Conservation (phyloP, 177 flowering plant species). For the Vitis hybrid region DNA sequence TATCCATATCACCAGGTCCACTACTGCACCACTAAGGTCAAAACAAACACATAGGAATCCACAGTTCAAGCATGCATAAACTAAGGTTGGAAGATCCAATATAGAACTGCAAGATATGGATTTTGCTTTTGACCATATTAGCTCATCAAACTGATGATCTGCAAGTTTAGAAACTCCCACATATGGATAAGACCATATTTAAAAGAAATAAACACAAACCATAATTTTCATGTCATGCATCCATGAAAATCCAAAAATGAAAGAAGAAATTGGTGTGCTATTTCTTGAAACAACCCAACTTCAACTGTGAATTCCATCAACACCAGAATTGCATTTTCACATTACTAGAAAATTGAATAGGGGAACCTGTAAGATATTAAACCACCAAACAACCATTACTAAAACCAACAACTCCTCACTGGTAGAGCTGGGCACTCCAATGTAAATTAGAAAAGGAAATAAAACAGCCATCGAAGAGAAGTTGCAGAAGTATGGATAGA, state of each 20-base stretch:
- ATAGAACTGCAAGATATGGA: background rate
- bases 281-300: constrained; percentile 2
- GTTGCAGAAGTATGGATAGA: background rate
- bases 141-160: background rate
- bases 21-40: background rate
- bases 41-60: background rate
- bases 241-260: background rate
- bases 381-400: background rate
- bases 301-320: background rate
- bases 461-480: background rate
- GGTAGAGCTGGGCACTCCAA: background rate
- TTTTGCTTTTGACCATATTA: background rate
- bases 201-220: background rate
- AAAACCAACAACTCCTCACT: background rate
- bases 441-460: background rate
- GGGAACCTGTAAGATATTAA: background rate
- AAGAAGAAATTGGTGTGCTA: background rate
- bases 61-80: background rate
- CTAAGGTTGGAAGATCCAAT: background rate
- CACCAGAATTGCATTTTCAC: background rate
- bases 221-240: background rate
- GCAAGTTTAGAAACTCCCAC: background rate
- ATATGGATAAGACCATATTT: background rate
- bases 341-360: background rate
- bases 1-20: background rate